Evolutionary conservation across 768 basidiomycete genomes (phyloP), one percentile per base, ranked within the genome.

Genomic region (Hygrocybe punicea): DNA sequence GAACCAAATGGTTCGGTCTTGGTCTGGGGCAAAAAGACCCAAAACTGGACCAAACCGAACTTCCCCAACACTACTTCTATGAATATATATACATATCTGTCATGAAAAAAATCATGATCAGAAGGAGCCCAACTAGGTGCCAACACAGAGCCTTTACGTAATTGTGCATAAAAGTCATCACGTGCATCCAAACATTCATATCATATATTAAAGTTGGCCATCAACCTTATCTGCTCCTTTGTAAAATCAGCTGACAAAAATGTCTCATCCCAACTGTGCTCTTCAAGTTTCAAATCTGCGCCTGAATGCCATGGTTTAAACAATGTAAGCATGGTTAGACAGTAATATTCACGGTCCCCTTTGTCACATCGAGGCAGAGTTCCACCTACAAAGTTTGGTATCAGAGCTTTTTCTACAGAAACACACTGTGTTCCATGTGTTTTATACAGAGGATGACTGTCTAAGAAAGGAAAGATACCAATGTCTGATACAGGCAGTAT

Each of bases 281-380:
- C 23, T 4, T 8, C 19, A 1, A 14, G 9, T 53, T 71, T 71
- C n/a, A 75, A 57, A 35, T 73, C 68, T 2, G 40, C 7, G 0
- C 70, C 69, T 14, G 59, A 59, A 25, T 71, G 55, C 71, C 72
- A 72, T 3, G 74, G 73, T 25, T 68, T 65, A 55, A 73, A 75
- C 3, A 75, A 44, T 2, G 69, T 66, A 1, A 73, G 48, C 71
- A 76, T 73, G 2, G 69, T 63, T 33, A 44, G 46, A 56, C 68
- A 71, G 55, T 73, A 75, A 17, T 66, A 66, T 39, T 73, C 72
- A 13, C 66, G 16, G 52, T 73, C 68, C 10, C 70, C 72, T 42
- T 61, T 53, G 60, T 74, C 73, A 48, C 36, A 34, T 16, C 72
- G 13, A 6, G 72, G 73, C 16, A 74, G 51, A 4, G 57, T 17